Evolutionary conservation across 2,329 filamentous ascomycete species (phyloP), one percentile per base, ranked within the genome.

Genomic region (Colletotrichum lindemuthianum): DNA sequence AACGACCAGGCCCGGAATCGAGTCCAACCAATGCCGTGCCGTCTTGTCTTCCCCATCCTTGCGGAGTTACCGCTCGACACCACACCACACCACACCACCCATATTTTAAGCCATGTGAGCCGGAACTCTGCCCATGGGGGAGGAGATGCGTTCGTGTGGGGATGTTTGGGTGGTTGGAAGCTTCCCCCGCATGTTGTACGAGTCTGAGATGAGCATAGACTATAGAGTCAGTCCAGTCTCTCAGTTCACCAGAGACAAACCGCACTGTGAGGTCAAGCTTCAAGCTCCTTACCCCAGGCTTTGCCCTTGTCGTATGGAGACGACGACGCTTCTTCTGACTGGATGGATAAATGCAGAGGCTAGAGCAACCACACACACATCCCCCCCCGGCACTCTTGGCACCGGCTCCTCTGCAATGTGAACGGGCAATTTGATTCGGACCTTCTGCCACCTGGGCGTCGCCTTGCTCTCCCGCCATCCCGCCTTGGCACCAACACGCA

Each of bases 301-400:
- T 24, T 24, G 24, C 24, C 24, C 24, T 24, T 24, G 24, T 24
- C 24, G 24, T 24, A 24, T 24, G 24, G 4, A 24, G 24, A 24
- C 24, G 24, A 24, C 24, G 24, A 24, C 15, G 24, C 44, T n/a
- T 49, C 16, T 16, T 51, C 58, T 56, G 36, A 65, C 63, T 65
- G 63, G 58, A 61, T 47, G 63, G 63, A 61, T 65, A 65, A 65
- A 65, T 65, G 51, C 41, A 36, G 32, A n/a, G n/a, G n/a, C n/a
- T n/a, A n/a, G n/a, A 49, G 16, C 41, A 32, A 40, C 57, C 50
- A 56, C 39, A 44, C 43, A 8, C 12, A 39, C 37, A 7, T 12
- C 37, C 37, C 37, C 37, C 43, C 41, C 16, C 13, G 43, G 15
- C 13, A 15, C 9, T 47, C 44, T 57, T 50, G 51, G 59, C 47